These are phyloP conservation scores for Canavalia ensiformis DNA, from an alignment of 306 rosid genomes.

Conservation along the genomic window DNA sequence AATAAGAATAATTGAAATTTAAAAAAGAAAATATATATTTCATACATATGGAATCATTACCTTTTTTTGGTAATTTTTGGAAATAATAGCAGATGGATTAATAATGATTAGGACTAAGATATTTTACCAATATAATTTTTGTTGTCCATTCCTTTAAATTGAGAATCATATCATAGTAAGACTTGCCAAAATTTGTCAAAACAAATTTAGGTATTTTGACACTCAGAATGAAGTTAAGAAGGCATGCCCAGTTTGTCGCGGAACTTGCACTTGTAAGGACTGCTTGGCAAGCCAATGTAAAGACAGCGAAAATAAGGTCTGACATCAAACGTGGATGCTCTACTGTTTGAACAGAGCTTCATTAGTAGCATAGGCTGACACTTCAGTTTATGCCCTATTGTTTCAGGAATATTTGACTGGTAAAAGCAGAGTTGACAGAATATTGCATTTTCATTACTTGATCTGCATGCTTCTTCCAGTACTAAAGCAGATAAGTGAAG, in stretches of 20 bases:
- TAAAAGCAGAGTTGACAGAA: slow-evolving; percentile 70
- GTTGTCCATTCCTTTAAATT: slow-evolving; percentile 31
- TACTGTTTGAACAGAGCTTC: slow-evolving; percentile 42
- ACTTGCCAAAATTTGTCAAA: slow-evolving; percentile 40
- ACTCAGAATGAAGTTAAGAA: slow-evolving; percentile 80
- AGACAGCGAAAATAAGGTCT: slow-evolving; percentile 97
- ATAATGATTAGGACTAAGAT: slow-evolving; percentile 29
- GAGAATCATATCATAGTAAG: slow-evolving; percentile 23
- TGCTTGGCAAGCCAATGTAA: slow-evolving; percentile 71
- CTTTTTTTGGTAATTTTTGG: slow-evolving; percentile 14
- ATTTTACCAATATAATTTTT: slow-evolving; percentile 32
- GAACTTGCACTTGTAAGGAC: slow-evolving; percentile 87
- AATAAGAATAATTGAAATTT: slow-evolving; percentile 13
- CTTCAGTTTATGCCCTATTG: slow-evolving; percentile 44
- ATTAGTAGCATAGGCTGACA: slow-evolving; percentile 48
- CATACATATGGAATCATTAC: slow-evolving; percentile 2
- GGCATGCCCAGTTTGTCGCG: slow-evolving; percentile 95
- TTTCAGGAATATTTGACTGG: slow-evolving; percentile 72
- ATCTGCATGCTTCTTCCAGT: slow-evolving; percentile 93
- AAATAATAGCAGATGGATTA: slow-evolving; percentile 16
- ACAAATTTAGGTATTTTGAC: slow-evolving; percentile 73
- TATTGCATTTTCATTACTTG: slow-evolving; percentile 80
- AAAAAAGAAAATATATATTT: background rate
- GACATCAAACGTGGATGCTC: slow-evolving; percentile 63
- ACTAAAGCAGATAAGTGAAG: slow-evolving; percentile 73